A percentile compares a stretch with the other conserved stretches of the same genome.
These are phyloP conservation scores for Trametes cubensis DNA, from an alignment of 768 basidiomycete species.

Conservation along the genomic window DNA sequence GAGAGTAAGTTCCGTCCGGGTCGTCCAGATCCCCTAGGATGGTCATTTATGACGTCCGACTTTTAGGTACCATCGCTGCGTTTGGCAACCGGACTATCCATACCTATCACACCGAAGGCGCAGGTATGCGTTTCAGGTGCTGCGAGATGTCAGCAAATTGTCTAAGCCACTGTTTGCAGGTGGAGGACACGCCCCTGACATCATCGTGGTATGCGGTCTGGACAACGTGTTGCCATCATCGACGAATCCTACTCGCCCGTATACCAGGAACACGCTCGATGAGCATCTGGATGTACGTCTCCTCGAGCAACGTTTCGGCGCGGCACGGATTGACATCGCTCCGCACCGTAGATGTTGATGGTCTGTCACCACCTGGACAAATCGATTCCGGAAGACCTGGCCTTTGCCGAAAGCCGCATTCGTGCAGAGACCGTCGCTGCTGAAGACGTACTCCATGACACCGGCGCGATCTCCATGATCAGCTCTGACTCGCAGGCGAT, in stretches of 20 bases:
- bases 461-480: slow-evolving; percentile 95
- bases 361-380: slow-evolving; percentile 97
- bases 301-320: background rate
- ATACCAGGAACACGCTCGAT: slow-evolving; percentile 86
- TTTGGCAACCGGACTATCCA: slow-evolving; percentile 93
- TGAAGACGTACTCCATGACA: slow-evolving; percentile 93
- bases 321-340: slow-evolving; percentile 2
- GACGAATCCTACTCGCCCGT: slow-evolving; percentile 96
- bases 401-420: slow-evolving; percentile 97
- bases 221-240: slow-evolving; percentile 93
- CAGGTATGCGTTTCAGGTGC: slow-evolving; percentile 49
- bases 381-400: slow-evolving; percentile 89
- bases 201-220: slow-evolving; percentile 93
- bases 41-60: slow-evolving; percentile 14
- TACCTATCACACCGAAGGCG: slow-evolving; percentile 96
- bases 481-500: slow-evolving; percentile 97
- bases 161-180: slow-evolving; percentile 35
- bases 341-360: slow-evolving; percentile 85
- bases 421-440: slow-evolving; percentile 96
- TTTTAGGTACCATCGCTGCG: slow-evolving; percentile 82
- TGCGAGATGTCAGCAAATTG: background rate
- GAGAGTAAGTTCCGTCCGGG: slow-evolving; percentile 61
- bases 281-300: slow-evolving; percentile 90
- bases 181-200: slow-evolving; percentile 96
- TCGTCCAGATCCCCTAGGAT: background rate